phyloP scores from a whole-genome alignment of 208 protist species.

The Vickermania spadyakhi region DNA sequence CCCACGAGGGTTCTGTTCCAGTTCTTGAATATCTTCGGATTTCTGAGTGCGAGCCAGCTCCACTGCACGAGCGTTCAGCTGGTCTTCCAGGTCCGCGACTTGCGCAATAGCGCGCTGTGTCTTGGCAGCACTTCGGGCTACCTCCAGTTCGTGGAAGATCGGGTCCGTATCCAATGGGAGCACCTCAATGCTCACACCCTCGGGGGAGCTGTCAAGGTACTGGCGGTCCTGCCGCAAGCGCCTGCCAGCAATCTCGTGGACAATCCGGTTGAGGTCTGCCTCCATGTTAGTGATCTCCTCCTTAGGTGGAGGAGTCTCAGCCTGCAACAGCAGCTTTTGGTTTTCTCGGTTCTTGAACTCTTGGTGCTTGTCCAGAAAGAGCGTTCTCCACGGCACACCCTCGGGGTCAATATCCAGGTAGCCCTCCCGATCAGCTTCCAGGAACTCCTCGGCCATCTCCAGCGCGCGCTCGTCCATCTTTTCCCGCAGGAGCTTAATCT shows the following conservation, averaged over 20 bases:
- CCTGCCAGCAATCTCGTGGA: slow-evolving; percentile 36
- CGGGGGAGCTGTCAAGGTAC: slow-evolving; percentile 49
- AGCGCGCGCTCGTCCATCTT: slow-evolving; percentile 33
- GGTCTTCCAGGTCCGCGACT: slow-evolving; percentile 42
- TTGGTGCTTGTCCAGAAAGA: slow-evolving; percentile 40
- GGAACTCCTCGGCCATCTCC: slow-evolving; percentile 41
- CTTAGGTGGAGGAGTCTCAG: slow-evolving; percentile 5
- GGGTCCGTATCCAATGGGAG: slow-evolving; percentile 58
- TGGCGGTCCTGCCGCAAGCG: slow-evolving; percentile 40
- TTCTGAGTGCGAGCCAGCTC: slow-evolving; percentile 50
- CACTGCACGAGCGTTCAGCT: slow-evolving; percentile 51
- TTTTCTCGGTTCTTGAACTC: slow-evolving; percentile 52
- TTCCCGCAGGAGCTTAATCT: slow-evolving; percentile 26
- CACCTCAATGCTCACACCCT: slow-evolving; percentile 41
- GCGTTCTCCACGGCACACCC: slow-evolving; percentile 28
- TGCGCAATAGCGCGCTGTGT: slow-evolving; percentile 25
- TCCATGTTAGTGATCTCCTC: slow-evolving; percentile 32
- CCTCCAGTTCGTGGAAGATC: slow-evolving; percentile 48
- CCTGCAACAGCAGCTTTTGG: slow-evolving; percentile 24
- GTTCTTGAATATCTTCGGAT: slow-evolving; percentile 32
- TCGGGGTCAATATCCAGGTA: slow-evolving; percentile 54
- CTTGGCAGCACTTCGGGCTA: slow-evolving; percentile 44
- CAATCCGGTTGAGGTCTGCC: slow-evolving; percentile 36
- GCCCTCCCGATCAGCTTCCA: slow-evolving; percentile 35
- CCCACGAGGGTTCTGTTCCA: slow-evolving; percentile 28